Evolutionary conservation across 257 asterid species (phyloP).

Genomic region (Linderniella brevidens): DNA sequence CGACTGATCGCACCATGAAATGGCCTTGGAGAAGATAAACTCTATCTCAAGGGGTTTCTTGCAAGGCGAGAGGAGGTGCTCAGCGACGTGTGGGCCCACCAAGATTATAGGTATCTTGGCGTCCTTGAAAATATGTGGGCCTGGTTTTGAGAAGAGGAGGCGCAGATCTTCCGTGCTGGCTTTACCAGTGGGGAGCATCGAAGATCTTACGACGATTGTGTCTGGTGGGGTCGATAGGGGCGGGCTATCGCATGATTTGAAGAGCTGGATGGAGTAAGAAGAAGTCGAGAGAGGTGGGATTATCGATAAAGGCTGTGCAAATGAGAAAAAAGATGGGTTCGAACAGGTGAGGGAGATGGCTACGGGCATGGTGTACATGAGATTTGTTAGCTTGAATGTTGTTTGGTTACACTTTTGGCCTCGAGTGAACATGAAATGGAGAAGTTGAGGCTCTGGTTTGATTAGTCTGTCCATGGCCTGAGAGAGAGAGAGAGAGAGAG

Average conservation of each 20-base stretch:
- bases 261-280: slow-evolving; percentile 21
- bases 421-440: slow-evolving; percentile 25
- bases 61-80: slow-evolving; percentile 26
- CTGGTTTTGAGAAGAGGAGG: slow-evolving; percentile 36
- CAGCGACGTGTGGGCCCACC: slow-evolving; percentile 42
- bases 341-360: slow-evolving; percentile 54
- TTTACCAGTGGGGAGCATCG: slow-evolving; percentile 74
- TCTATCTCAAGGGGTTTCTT: slow-evolving; percentile 18
- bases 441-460: slow-evolving; percentile 33
- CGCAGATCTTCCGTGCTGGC: slow-evolving; percentile 46
- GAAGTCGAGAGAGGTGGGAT: slow-evolving; percentile 53
- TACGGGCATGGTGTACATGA: slow-evolving; percentile 84
- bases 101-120: slow-evolving; percentile 33
- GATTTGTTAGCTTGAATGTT: slow-evolving; percentile 34
- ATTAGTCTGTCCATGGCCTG: slow-evolving; percentile 55
- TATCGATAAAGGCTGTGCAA: slow-evolving; percentile 28
- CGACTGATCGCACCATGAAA: slow-evolving; percentile 26
- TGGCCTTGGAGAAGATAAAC: slow-evolving; percentile 25
- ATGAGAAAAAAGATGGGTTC: slow-evolving; percentile 26
- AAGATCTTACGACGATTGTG: slow-evolving; percentile 30
- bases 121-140: slow-evolving; percentile 50
- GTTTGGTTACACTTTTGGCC: slow-evolving; percentile 28
- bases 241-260: slow-evolving; percentile 13
- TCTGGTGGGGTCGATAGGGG: slow-evolving; percentile 41
- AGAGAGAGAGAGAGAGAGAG: no score